A percentile compares a stretch with the other conserved stretches of the same genome.
Evolutionary conservation across 2,329 filamentous ascomycete species (phyloP).

Genomic region (Fusarium marasasianum): DNA sequence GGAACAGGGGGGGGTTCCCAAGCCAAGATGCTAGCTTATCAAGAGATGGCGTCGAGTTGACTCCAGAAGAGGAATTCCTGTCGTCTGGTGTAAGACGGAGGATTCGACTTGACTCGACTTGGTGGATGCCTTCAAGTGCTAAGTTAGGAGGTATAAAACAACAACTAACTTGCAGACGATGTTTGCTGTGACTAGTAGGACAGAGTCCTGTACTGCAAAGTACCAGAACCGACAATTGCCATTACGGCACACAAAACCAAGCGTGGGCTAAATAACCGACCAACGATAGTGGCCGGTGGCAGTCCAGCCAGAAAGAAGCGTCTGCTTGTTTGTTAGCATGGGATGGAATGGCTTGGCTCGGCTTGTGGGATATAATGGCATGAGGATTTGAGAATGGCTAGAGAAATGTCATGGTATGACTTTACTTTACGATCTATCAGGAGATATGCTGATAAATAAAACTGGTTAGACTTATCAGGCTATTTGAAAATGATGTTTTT

Average conservation of each 20-base stretch:
- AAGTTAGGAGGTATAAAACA: not conserved
- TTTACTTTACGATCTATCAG: not conserved
- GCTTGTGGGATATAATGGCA: slow-evolving; percentile 11
- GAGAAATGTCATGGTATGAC: not conserved
- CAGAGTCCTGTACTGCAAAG: not conserved
- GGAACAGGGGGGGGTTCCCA: slow-evolving; percentile 1
- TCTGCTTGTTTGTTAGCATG: not conserved
- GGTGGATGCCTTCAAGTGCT: not conserved
- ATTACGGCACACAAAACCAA: not conserved
- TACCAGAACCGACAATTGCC: not conserved
- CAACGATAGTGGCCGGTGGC: not conserved
- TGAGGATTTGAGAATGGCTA: not conserved
- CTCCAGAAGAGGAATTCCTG: not conserved
- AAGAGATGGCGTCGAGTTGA: not conserved
- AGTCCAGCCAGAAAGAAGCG: slow-evolving; percentile 4
- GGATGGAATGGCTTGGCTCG: slow-evolving; percentile 14
- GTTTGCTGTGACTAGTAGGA: not conserved
- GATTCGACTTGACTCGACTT: slow-evolving; percentile 3
- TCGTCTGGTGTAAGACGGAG: slow-evolving; percentile 18
- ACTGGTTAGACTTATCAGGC: not conserved
- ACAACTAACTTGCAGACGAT: not conserved
- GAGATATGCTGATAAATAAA: not conserved
- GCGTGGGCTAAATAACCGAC: not conserved
- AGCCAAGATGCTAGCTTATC: slow-evolving; percentile 19
- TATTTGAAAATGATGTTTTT: not conserved